Base-by-base conservation (phyloP, 495 filamentous ascomycete species). In the Podospora bellae-mahoneyi region DNA sequence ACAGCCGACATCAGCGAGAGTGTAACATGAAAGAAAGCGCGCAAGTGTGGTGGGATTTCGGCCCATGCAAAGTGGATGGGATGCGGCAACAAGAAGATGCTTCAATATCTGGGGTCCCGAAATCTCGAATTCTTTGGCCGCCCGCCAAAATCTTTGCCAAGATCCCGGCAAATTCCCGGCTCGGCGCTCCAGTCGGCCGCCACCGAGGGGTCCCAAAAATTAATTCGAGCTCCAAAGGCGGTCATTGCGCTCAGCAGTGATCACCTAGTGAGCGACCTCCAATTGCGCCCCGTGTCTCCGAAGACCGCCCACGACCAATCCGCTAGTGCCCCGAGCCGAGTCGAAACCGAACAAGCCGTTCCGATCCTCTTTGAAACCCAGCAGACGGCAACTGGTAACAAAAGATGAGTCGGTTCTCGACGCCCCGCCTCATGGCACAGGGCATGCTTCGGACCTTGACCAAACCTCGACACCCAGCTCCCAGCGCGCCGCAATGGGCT, bases 391-490 rank as follows among this genome's bases (percentile, higher is more conserved):
- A 66, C 66, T 70, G 66, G 54, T 57, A 27, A 19, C 53, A 32
- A 48, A 69, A 69, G 55, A 86, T 86, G 84, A 83, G 76, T 68
- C 76, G 75, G 65, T 74, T 78, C 64, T 69, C 71, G 57, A 73
- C 79, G 66, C 74, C 76, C 73, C 83, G 83, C 73, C 78, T 84
- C 20, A 60, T 84, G 78, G 81, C 78, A 76, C 78, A 76, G 64
- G 75, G 72, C 67, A 74, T 81, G 61, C 66, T 73, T 62, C 73
- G 75, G 20, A 57, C 72, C 59, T 28, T 75, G 68, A 71, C 73
- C 19, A 76, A 72, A 54, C 61, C 78, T 1, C 68, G 64, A 57
- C 67, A 68, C 60, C 16, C 69, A 6, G 69, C 71, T 18, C 74
- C 68, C 67, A 68, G 68, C 60, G 67, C 65, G 10, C 70, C 70